Conservation (phyloP, 1,139 yeast genomes). For the Ashbya aceris region DNA sequence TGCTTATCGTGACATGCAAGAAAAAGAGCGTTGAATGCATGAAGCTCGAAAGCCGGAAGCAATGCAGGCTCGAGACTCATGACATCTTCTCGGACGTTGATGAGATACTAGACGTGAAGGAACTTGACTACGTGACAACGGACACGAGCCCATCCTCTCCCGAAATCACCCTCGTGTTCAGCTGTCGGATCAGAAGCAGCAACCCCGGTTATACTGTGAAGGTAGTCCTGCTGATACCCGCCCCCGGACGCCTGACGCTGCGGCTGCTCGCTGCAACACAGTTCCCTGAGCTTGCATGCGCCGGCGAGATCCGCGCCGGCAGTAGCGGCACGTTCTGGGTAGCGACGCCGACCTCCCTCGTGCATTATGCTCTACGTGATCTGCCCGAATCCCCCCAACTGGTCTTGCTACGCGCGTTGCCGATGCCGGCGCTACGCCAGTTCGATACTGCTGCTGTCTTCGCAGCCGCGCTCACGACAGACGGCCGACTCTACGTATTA, state of each 20-base stretch:
- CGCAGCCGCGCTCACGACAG: not conserved
- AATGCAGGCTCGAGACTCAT: not conserved
- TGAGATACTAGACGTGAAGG: not conserved
- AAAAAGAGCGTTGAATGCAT: conserved; percentile 21
- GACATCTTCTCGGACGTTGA: not conserved
- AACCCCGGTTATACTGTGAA: not conserved
- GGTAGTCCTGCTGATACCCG: not conserved
- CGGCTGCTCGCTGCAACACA: not conserved
- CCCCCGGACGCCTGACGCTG: not conserved
- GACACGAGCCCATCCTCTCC: no score
- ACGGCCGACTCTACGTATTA: not conserved
- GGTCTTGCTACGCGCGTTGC: no score
- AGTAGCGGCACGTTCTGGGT: not conserved
- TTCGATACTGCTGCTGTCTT: not conserved
- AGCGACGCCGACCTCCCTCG: not conserved
- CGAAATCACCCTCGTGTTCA: no score
- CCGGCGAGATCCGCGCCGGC: not conserved
- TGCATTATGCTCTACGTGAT: not conserved
- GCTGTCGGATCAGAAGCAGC: no score
- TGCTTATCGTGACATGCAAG: conserved; percentile 18
- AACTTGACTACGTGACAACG: not conserved
- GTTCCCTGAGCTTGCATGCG: not conserved
- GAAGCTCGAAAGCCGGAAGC: conserved; percentile 22
- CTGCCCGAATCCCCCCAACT: no score
- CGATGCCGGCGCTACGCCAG: no score